phyloP scores from a whole-genome alignment of 179 eudicot species.

The Silene coronaria region DNA sequence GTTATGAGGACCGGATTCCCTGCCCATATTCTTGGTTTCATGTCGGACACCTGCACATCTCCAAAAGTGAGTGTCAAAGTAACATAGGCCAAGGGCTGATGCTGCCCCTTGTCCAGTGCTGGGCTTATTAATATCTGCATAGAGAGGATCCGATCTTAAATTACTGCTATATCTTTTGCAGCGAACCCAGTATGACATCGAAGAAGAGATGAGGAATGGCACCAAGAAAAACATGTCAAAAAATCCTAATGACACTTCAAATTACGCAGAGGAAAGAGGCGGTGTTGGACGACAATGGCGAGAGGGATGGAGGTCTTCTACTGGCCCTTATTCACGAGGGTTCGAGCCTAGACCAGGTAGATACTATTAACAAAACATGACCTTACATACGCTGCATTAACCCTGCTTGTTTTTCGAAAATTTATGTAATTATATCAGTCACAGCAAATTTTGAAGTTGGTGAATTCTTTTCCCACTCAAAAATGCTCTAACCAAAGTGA shows the following conservation, averaged over 20 bases:
- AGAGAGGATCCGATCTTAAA: neutral
- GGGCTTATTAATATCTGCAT: too few species aligned
- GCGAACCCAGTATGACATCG: slow-evolving; percentile 56
- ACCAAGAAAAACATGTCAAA: slow-evolving; percentile 38
- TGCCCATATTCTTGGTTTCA: too few species aligned
- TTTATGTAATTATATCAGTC: slow-evolving; percentile 2
- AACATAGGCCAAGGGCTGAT: too few species aligned
- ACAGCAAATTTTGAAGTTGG: neutral
- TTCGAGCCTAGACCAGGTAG: slow-evolving; percentile 43
- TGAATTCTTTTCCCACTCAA: slow-evolving; percentile 16
- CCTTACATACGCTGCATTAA: neutral
- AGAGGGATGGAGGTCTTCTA: slow-evolving; percentile 47
- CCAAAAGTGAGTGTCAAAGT: too few species aligned
- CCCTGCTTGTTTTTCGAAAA: neutral
- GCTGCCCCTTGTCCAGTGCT: too few species aligned
- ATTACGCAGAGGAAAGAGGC: slow-evolving; percentile 39
- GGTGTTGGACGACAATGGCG: slow-evolving; percentile 50
- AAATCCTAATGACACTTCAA: slow-evolving; percentile 37
- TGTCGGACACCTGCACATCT: too few species aligned
- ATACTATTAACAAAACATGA: slow-evolving; percentile 20
- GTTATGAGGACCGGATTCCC: too few species aligned
- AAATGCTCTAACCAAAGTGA: slow-evolving; percentile 9
- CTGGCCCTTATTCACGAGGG: slow-evolving; percentile 44
- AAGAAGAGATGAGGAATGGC: slow-evolving; percentile 56
- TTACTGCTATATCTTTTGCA: slow-evolving; percentile 18